Percentiles rank a stretch among this genome's conserved stretches.
Conservation (phyloP, 176 grass and related monocot genomes). For the Cenchrus americanus region DNA sequence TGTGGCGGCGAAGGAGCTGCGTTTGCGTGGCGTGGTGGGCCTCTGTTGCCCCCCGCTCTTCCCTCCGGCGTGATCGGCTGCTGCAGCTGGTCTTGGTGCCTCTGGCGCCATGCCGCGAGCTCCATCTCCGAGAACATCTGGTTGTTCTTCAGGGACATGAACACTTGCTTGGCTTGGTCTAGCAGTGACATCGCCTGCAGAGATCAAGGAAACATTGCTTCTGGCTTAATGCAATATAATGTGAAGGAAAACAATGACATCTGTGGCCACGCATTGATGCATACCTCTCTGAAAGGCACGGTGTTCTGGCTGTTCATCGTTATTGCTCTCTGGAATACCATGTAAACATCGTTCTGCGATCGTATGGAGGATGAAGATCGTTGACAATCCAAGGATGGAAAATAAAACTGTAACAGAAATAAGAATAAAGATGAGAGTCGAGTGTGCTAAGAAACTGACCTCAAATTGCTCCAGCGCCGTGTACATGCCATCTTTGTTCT, state of each 20-base stretch:
- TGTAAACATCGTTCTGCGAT: conserved; percentile 63
- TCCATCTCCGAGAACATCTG: conserved; percentile 52
- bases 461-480: conserved; percentile 65
- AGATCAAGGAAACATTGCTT: neutral
- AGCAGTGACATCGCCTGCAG: conserved; percentile 54
- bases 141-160: conserved; percentile 61
- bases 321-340: conserved; percentile 74
- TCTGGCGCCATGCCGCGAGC: conserved; percentile 52
- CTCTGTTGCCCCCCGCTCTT: neutral
- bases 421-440: neutral
- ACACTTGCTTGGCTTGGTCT: conserved; percentile 64
- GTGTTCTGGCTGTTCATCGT: conserved; percentile 58
- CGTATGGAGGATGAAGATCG: neutral
- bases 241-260: neutral
- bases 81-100: conserved; percentile 25
- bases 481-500: conserved; percentile 78
- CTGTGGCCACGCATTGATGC: neutral
- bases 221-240: neutral
- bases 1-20: neutral
- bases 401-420: neutral
- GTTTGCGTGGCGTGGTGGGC: neutral
- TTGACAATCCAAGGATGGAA: neutral
- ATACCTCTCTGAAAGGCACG: conserved; percentile 60
- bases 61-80: conserved; percentile 14
- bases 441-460: conserved; percentile 24